Evolutionary conservation across 495 filamentous ascomycete genomes (phyloP).

Genomic region (Penicillium bialowiezense): DNA sequence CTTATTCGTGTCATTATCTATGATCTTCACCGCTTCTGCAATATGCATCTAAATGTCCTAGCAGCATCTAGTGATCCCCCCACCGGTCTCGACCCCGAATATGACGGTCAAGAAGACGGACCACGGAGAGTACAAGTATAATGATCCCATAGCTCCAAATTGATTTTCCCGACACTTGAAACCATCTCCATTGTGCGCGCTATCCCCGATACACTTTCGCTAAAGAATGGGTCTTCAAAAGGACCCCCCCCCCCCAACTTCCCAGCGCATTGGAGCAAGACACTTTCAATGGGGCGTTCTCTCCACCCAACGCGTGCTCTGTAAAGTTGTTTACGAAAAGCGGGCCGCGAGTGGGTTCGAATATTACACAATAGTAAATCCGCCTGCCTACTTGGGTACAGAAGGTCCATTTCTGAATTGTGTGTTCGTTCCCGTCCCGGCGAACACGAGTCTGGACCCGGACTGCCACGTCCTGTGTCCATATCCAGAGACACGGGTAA

Average conservation of each 20-base stretch:
- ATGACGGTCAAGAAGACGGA: slow-evolving; percentile 6
- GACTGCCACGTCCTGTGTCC: neutral
- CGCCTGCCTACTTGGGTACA: slow-evolving; percentile 11
- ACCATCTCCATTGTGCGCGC: slow-evolving; percentile 24
- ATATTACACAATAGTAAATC: slow-evolving; percentile 4
- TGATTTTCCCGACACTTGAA: neutral
- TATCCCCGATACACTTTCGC: slow-evolving; percentile 26
- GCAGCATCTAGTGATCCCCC: neutral
- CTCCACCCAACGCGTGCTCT: slow-evolving; percentile 13
- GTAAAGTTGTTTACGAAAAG: slow-evolving; percentile 6
- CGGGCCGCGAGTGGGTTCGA: slow-evolving; percentile 4
- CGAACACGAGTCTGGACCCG: slow-evolving; percentile 10
- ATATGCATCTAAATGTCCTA: slow-evolving; percentile 1
- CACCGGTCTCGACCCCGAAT: slow-evolving; percentile 5
- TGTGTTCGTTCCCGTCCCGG: slow-evolving; percentile 8
- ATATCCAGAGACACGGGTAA: slow-evolving; percentile 4
- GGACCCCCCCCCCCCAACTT: slow-evolving; percentile 14
- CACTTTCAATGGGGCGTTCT: slow-evolving; percentile 7
- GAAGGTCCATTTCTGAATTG: slow-evolving; percentile 2
- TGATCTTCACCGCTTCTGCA: slow-evolving; percentile 19
- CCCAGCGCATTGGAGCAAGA: slow-evolving; percentile 11
- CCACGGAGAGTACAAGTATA: no score
- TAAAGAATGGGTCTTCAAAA: slow-evolving; percentile 21
- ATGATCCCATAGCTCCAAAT: neutral
- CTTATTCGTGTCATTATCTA: slow-evolving; percentile 6